Percentiles rank a stretch among this genome's conserved stretches.
These are phyloP conservation scores for Venturia aucupariae DNA, from an alignment of 2,329 filamentous ascomycete species.

Conservation along the genomic window DNA sequence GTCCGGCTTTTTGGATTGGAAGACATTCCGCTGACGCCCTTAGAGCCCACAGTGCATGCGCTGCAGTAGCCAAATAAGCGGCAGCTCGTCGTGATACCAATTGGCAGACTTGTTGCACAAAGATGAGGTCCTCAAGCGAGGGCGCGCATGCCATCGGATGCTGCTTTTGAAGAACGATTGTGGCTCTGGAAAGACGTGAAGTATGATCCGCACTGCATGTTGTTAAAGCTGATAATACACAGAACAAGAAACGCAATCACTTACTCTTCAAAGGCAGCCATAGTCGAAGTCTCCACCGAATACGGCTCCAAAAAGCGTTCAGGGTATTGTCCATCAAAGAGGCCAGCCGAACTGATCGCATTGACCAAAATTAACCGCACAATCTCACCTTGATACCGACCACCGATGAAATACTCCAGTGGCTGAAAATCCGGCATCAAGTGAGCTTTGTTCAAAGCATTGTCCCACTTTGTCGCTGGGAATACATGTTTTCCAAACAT, in stretches of 20 bases:
- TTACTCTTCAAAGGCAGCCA: conserved; percentile 46
- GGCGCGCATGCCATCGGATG: conserved; percentile 41
- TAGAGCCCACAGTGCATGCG: conserved; percentile 53
- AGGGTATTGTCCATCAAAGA: conserved; percentile 50
- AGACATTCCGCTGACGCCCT: conserved; percentile 39
- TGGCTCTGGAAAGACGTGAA: conserved; percentile 29
- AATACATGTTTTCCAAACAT: conserved; percentile 55
- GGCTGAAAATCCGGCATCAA: conserved; percentile 54
- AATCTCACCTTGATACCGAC: conserved; percentile 55
- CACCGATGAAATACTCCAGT: conserved; percentile 55
- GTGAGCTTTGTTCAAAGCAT: conserved; percentile 48
- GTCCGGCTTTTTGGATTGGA: neutral
- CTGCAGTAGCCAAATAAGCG: conserved; percentile 52
- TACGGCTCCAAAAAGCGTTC: conserved; percentile 48
- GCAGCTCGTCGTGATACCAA: conserved; percentile 51
- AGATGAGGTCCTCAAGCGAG: conserved; percentile 41
- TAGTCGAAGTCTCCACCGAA: conserved; percentile 48
- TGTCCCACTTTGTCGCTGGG: conserved; percentile 53
- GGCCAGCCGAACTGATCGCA: conserved; percentile 44
- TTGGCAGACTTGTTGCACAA: conserved; percentile 44
- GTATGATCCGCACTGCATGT: conserved; percentile 29
- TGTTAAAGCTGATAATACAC: neutral
- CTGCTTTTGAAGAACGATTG: conserved; percentile 40
- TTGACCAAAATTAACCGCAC: conserved; percentile 52
- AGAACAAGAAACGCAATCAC: conserved; percentile 4